These are phyloP conservation scores for Chlorella sp. DNA, from an alignment of 139 green algal genomes.

Conservation along the genomic window DNA sequence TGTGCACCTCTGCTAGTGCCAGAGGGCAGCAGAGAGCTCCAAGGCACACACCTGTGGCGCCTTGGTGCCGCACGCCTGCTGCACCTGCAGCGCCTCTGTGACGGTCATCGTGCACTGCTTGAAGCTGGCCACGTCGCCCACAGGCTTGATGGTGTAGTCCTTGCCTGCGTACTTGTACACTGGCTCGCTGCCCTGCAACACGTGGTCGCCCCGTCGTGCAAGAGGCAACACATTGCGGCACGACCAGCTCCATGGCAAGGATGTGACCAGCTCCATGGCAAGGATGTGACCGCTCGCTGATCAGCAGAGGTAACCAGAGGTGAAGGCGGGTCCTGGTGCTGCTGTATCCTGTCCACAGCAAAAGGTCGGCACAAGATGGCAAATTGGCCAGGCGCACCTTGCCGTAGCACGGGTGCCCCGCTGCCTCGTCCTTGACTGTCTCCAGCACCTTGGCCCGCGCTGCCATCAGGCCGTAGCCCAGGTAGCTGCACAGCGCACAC, in stretches of 20 bases:
- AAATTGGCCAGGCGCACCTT: conserved; percentile 13
- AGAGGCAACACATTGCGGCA: no score
- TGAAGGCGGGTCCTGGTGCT: no score
- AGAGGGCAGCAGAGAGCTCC: no score
- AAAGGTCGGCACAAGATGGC: no score
- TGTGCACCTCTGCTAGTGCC: no score
- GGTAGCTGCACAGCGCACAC: conserved; percentile 73
- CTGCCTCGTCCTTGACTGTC: conserved; percentile 9
- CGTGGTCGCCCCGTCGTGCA: no score
- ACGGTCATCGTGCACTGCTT: conserved; percentile 1
- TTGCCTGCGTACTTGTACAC: conserved; percentile 57
- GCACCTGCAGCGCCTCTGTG: conserved; percentile 1
- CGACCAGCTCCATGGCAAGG: no score
- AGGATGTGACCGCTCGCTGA: no score
- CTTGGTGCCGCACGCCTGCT: not conserved
- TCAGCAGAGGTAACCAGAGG: no score
- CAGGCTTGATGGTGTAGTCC: conserved; percentile 1
- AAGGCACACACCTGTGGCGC: not conserved
- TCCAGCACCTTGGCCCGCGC: conserved; percentile 81
- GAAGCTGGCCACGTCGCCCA: not conserved
- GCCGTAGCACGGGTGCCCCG: conserved; percentile 68
- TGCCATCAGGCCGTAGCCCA: conserved; percentile 97
- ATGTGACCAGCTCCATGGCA: not conserved
- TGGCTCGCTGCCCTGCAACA: not conserved
- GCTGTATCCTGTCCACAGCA: no score